A percentile compares a stretch with the other conserved stretches of the same genome.
These are phyloP conservation scores for Acrasis kona DNA, from an alignment of 78 protist species.

Conservation along the genomic window DNA sequence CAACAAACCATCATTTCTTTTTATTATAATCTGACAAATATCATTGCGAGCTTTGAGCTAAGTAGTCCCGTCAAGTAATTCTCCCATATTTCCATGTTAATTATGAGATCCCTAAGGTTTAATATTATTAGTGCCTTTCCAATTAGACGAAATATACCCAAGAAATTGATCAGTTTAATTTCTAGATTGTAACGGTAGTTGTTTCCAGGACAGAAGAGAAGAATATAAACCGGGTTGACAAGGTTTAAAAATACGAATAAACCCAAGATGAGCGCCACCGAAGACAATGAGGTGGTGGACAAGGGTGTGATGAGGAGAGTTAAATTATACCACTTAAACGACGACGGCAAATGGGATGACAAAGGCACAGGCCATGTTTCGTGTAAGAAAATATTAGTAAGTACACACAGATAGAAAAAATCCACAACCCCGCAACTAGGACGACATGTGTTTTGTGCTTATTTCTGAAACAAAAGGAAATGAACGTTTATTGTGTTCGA, in stretches of 20 bases:
- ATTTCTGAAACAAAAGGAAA: background rate
- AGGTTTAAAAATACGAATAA: background rate
- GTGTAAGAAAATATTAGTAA: background rate
- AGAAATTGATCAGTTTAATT: no score
- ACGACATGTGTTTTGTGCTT: background rate
- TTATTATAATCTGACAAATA: no score
- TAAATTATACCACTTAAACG: background rate
- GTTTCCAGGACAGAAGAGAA: no score
- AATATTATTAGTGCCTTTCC: no score
- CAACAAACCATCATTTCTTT: no score
- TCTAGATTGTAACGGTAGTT: no score
- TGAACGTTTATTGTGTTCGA: background rate
- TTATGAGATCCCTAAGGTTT: no score
- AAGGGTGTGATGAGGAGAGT: background rate
- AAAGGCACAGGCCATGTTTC: slow-evolving; percentile 8
- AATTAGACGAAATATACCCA: no score
- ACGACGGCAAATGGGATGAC: background rate
- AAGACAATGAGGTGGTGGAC: background rate
- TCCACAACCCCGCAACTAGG: background rate
- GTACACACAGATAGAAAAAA: background rate
- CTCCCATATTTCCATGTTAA: no score
- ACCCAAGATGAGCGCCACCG: background rate
- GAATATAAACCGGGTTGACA: background rate
- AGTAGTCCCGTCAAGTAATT: no score
- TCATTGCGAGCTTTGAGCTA: no score